Percentiles rank a stretch among this genome's conserved stretches.
Conservation (phyloP, 495 filamentous ascomycete genomes). For the Schizothecium vesticola region DNA sequence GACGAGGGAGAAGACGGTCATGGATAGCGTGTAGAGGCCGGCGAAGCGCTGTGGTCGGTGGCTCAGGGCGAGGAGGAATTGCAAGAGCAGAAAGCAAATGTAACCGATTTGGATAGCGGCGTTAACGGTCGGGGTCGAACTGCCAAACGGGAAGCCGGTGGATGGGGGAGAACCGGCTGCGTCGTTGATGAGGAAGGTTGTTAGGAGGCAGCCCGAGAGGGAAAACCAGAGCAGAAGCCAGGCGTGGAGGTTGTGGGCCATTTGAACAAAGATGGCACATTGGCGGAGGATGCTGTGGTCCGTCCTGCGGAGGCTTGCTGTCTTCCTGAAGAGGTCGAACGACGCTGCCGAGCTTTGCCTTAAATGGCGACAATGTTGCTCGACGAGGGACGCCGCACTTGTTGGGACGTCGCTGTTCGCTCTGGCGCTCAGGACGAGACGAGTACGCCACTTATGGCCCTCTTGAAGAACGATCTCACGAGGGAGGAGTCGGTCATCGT, state of each 20-base stretch:
- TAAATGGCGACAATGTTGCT: not conserved
- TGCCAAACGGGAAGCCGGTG: not conserved
- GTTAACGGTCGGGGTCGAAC: not conserved
- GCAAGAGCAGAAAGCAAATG: not conserved
- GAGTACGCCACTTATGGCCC: not conserved
- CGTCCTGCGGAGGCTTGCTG: not conserved
- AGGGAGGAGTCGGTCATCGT: not conserved
- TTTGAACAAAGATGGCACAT: not conserved
- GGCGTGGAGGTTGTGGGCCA: not conserved
- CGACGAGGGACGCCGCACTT: not conserved
- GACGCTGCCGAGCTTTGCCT: not conserved
- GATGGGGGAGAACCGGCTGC: not conserved
- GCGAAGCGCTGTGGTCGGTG: not conserved
- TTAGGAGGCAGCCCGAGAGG: not conserved
- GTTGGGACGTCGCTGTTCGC: not conserved
- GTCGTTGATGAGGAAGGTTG: constrained; percentile 1
- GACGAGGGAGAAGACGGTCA: not conserved
- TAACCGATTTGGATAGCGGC: not conserved
- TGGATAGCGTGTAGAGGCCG: not conserved
- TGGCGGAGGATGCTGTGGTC: not conserved
- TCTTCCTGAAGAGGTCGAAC: not conserved
- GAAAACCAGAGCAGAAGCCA: constrained; percentile 1
- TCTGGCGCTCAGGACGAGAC: not conserved
- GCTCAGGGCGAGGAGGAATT: not conserved
- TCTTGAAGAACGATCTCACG: not conserved